Base-by-base conservation (phyloP, 2,329 filamentous ascomycete species). In the Allantophomopsis lycopodina region DNA sequence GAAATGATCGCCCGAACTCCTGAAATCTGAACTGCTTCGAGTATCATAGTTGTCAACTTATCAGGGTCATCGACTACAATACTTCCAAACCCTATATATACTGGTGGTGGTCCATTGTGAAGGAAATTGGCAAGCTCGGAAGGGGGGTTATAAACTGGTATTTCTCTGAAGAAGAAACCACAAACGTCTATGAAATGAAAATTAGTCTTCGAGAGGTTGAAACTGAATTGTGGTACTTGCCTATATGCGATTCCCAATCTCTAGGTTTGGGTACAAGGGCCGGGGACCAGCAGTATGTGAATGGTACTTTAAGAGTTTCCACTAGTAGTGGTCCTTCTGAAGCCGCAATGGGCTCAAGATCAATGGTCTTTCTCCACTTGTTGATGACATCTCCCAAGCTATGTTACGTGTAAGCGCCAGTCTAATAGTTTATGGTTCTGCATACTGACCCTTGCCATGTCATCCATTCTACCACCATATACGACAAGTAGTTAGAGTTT, bases 71-170 rank as follows among this genome's bases (percentile, higher is more conserved):
- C 66, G 3, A 73, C 59, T 1, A 74, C 69, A 35, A 75, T 73
- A 30, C 63, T 69, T 4, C 71, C 70, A 45, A 74, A 74, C 1
- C 71, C 70, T 30, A 75, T 68, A 39, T 74, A 74, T 0, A 74
- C 50, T 0, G 71, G 70, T 6, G 63, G 57, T 2, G 65, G 59
- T 0, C 70, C 70, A 1, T 54, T 50, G 8, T 47, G 48, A 2
- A 75, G 57, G 36, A 73, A 74, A 0, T 47, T 43, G 2, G 47
- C 50, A 2, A 70, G 45, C 7, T 63, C 62, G 0, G 52, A 40
- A 0, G 61, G 54, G 1, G 66, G 64, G 1, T 48, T 56, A 41
- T 66, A 61, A 7, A 45, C n/a, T 14, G 59, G 51, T 32, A 39
- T 54, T 6, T 49, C 50, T 21, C 55, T 47, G 46, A 68, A 66